Evolutionary conservation across 1,284 basidiomycete species (phyloP), one percentile per base, ranked within the genome.

Genomic region (Meira nashicola): DNA sequence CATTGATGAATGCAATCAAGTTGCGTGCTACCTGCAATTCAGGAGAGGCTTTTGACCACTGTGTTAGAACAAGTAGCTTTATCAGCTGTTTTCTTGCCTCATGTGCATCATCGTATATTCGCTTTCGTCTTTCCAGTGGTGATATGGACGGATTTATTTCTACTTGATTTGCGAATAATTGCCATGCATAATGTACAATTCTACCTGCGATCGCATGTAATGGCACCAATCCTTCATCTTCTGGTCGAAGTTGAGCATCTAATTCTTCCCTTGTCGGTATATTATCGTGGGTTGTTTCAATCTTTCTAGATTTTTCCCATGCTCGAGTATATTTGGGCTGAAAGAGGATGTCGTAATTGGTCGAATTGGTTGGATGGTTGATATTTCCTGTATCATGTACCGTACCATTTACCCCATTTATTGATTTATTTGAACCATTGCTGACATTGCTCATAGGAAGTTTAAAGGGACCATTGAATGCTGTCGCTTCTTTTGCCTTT

Each of bases 21-120:
- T 28, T 41, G 25, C 57, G 57, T 28, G 57, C 57, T 15, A 56
- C 33, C 14, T 48, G n/a, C 7, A 59, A 23, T 39, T 59, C 57
- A 19, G 25, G 33, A 12, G 60, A 57, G 39, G 67, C 67, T 41
- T 66, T 67, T 17, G 67, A 67, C 76, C 76, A 77, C 37, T 70
- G 65, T 0, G 66, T 62, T 9, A 77, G 63, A 6, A 76, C 76
- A 21, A 91, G 90, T 15, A 94, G 80, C 79, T 93, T 94, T 52
- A 92, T 87, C 48, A 92, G 85, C 70, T 93, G 90, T 70, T 90
- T 89, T 79, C 93, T 89, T 11, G 86, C 89, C 74, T 87, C 86
- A 33, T 92, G 86, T 0, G 92, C 89, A 83, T 89, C 92, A 67
- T 91, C 88, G 10, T 89, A 89, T 43, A 94, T 82, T 23, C 84